These are phyloP conservation scores for Hanseniaspora guilliermondii DNA, from an alignment of 805 yeast genomes.

Conservation along the genomic window DNA sequence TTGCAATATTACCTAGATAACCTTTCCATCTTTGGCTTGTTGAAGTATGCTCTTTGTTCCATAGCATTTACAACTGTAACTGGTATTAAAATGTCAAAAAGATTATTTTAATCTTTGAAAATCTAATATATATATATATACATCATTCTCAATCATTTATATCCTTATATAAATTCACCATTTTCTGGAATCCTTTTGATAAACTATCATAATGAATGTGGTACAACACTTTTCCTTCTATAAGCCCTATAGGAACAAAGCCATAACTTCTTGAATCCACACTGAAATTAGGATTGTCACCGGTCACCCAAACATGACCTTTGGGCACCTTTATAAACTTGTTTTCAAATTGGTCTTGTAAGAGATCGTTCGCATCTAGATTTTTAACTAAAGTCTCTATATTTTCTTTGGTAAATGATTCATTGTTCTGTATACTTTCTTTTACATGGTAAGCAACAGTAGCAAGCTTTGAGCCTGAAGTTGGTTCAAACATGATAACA, in stretches of 20 bases:
- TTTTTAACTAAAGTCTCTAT: conserved; percentile 14
- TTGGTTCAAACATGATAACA: conserved; percentile 71
- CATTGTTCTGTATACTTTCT: background rate
- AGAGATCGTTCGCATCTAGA: conserved; percentile 13
- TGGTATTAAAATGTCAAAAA: conserved; percentile 57
- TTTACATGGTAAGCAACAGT: conserved; percentile 13
- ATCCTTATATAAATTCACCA: conserved; percentile 20
- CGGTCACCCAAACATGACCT: conserved; percentile 96
- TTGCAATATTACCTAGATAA: conserved; percentile 24
- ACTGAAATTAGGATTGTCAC: conserved; percentile 80
- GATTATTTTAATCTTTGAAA: conserved; percentile 20
- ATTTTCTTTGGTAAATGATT: background rate
- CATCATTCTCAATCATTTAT: background rate
- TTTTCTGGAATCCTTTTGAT: conserved; percentile 23
- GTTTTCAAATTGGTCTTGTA: conserved; percentile 21
- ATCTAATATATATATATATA: conserved; percentile 4
- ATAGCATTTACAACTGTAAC: conserved; percentile 44
- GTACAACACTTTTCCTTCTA: conserved; percentile 76
- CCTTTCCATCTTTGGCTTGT: conserved; percentile 27
- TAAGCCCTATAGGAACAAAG: conserved; percentile 76
- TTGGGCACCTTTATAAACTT: conserved; percentile 68
- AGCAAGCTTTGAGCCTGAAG: conserved; percentile 32
- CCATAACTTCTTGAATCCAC: conserved; percentile 83
- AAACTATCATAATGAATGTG: conserved; percentile 47
- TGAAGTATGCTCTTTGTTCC: conserved; percentile 22